A percentile compares a stretch with the other conserved stretches of the same genome.
Evolutionary conservation across 2,329 filamentous ascomycete genomes (phyloP).

Genomic region (Macrophomina tecta): DNA sequence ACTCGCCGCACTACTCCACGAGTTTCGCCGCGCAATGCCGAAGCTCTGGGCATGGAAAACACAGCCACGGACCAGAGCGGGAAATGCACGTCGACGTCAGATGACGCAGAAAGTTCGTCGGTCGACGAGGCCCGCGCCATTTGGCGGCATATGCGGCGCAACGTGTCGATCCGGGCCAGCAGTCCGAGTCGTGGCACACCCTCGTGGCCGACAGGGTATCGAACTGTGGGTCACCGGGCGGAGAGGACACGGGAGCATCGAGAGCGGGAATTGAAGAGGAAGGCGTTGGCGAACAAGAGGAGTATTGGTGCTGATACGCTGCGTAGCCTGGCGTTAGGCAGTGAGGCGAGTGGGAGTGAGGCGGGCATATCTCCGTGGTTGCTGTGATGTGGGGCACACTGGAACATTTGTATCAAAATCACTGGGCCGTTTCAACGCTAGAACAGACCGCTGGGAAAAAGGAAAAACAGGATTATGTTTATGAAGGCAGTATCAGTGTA

Average conservation of each 20-base stretch:
- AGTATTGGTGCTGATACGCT: constrained; percentile 50
- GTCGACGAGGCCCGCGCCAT: constrained; percentile 28
- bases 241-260: constrained; percentile 27
- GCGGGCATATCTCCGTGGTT: constrained; percentile 17
- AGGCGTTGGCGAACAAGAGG: constrained; percentile 47
- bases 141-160: constrained; percentile 28
- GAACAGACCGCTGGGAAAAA: constrained; percentile 20
- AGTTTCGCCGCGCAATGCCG: constrained; percentile 5
- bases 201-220: constrained; percentile 26
- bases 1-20: constrained; percentile 2
- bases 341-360: constrained; percentile 22
- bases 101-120: constrained; percentile 24
- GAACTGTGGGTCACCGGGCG: constrained; percentile 2
- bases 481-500: not conserved
- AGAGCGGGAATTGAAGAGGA: constrained; percentile 36
- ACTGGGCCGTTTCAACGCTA: constrained; percentile 17
- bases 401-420: constrained; percentile 18
- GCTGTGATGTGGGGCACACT: constrained; percentile 15
- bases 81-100: constrained; percentile 23
- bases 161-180: constrained; percentile 25
- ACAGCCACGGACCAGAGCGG: constrained; percentile 10
- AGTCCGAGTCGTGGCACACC: constrained; percentile 13
- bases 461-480: constrained; percentile 11
- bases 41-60: constrained; percentile 8
- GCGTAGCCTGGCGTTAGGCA: constrained; percentile 37